phyloP scores from a whole-genome alignment of 176 grass and related monocot genomes.

The Oryza glaberrima region DNA sequence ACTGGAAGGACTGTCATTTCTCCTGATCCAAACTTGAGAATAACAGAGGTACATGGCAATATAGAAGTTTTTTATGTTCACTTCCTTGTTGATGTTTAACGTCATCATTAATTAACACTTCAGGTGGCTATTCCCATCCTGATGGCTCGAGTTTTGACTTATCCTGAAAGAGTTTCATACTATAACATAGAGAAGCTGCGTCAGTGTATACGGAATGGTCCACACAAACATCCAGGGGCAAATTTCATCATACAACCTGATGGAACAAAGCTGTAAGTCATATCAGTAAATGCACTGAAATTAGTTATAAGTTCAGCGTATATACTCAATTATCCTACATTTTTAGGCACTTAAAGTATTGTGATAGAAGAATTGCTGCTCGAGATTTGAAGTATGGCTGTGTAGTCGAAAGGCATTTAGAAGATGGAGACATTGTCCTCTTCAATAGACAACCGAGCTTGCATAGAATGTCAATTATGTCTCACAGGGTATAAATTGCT shows the following conservation, averaged over 20 bases:
- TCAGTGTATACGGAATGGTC: conserved; percentile 84
- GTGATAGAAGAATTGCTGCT: conserved; percentile 73
- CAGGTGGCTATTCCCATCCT: conserved; percentile 91
- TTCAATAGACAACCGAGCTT: conserved; percentile 98
- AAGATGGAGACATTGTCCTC: conserved; percentile 93
- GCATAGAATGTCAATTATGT: conserved; percentile 99
- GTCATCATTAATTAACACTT: conserved; percentile 31
- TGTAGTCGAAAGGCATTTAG: conserved; percentile 94
- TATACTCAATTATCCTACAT: conserved; percentile 15
- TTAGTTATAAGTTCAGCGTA: conserved; percentile 28
- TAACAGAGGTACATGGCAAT: conserved; percentile 68
- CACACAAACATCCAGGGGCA: conserved; percentile 89
- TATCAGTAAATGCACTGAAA: conserved; percentile 29
- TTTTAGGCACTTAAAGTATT: conserved; percentile 81
- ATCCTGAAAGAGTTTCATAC: conserved; percentile 84
- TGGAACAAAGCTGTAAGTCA: conserved; percentile 71
- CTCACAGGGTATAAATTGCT: conserved; percentile 64
- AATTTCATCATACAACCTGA: conserved; percentile 73
- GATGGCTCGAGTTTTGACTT: conserved; percentile 89
- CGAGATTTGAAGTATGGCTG: conserved; percentile 86
- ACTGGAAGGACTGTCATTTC: conserved; percentile 99
- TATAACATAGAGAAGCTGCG: conserved; percentile 93
- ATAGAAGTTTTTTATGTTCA: conserved; percentile 27
- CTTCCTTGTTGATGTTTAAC: conserved; percentile 11
- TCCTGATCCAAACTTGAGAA: conserved; percentile 98